Conservation (phyloP, 2,329 filamentous ascomycete species). For the Fusarium sulawesiense region DNA sequence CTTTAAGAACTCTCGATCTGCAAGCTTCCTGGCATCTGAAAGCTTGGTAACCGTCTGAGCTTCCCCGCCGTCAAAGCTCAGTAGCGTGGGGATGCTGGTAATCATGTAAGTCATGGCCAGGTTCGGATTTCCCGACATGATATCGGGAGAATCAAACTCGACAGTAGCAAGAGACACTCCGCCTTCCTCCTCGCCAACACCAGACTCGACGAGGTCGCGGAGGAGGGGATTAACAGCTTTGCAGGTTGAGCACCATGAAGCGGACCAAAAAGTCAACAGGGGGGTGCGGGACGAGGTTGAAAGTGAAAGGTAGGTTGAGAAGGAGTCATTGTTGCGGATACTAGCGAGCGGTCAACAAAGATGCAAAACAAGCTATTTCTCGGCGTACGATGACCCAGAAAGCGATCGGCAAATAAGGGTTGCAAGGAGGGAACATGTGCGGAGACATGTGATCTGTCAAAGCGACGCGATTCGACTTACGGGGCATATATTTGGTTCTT, state of each 20-base stretch:
- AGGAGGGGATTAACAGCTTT: constrained; percentile 62
- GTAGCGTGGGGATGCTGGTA: constrained; percentile 66
- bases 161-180: constrained; percentile 66
- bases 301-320: constrained; percentile 66
- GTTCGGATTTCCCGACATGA: constrained; percentile 57
- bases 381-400: constrained; percentile 13
- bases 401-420: constrained; percentile 39
- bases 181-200: constrained; percentile 66
- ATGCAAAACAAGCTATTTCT: constrained; percentile 19
- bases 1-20: constrained; percentile 61
- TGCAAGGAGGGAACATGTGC: constrained; percentile 22
- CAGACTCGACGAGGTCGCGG: constrained; percentile 59
- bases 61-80: constrained; percentile 68
- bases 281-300: constrained; percentile 65
- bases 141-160: constrained; percentile 68
- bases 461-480: constrained; percentile 43
- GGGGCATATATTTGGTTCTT: constrained; percentile 53
- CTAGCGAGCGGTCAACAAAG: constrained; percentile 50
- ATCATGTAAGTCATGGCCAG: constrained; percentile 69
- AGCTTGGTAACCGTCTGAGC: constrained; percentile 62
- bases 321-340: constrained; percentile 65
- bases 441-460: constrained; percentile 25
- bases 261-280: constrained; percentile 70
- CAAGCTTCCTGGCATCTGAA: constrained; percentile 60
- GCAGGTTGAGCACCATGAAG: constrained; percentile 68